Percentiles rank a stretch among this genome's conserved stretches.
Evolutionary conservation across 257 asterid genomes (phyloP).

Genomic region (Solanum arcanum): DNA sequence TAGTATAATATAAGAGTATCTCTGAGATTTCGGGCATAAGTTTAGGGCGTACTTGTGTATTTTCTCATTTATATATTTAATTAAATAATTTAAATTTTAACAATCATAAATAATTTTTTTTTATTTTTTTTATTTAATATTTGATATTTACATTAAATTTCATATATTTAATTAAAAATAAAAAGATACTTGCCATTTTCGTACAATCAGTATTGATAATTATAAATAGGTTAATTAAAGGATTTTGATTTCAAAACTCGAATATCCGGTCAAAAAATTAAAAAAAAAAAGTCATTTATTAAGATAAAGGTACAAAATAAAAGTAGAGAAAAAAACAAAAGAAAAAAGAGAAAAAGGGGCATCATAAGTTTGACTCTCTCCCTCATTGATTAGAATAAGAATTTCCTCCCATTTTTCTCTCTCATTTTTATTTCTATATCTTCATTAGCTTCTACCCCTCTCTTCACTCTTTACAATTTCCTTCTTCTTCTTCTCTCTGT

Average conservation of each 20-base stretch:
- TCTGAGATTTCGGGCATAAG: too few species aligned
- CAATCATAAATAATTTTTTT: too few species aligned
- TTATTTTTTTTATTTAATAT: too few species aligned
- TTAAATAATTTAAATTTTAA: too few species aligned
- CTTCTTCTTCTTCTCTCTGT: neutral
- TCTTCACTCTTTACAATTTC: neutral
- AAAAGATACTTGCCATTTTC: too few species aligned
- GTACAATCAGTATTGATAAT: too few species aligned
- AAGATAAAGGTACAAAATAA: constrained; percentile 1
- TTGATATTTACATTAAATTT: too few species aligned
- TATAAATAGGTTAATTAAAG: neutral
- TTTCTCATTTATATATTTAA: too few species aligned
- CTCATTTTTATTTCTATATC: neutral
- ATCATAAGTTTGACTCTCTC: constrained; percentile 41
- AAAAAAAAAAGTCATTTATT: neutral
- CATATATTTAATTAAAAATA: too few species aligned
- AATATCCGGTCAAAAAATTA: neutral
- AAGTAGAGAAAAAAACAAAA: neutral
- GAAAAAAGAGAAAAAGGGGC: constrained; percentile 3
- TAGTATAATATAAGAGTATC: too few species aligned
- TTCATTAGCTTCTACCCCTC: neutral
- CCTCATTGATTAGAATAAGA: neutral
- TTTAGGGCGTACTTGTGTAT: too few species aligned
- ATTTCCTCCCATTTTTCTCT: constrained; percentile 3
- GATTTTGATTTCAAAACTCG: neutral